Evolutionary conservation across 1,139 yeast genomes (phyloP), one percentile per base, ranked within the genome.

Genomic region (Sugiyamaella neomexicana): DNA sequence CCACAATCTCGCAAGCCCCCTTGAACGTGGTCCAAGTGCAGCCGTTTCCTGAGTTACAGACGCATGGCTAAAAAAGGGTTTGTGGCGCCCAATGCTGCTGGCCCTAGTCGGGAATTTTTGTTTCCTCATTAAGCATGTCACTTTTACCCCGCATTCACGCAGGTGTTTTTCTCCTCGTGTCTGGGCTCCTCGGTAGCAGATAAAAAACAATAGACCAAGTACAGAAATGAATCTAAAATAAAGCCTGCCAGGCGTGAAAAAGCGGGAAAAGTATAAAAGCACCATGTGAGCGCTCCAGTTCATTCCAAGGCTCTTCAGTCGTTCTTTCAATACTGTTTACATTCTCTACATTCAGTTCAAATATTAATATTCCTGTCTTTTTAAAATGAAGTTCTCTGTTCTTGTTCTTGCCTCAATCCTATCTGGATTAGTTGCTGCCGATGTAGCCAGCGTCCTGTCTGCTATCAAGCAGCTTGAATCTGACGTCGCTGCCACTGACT

Each of bases 401-500:
- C 34, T 31, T 38, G 43, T 38, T 46, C 36, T 46, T 23, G 50
- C 50, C 15, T 27, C 43, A 15, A 39, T 46, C 50, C 38, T 46
- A 12, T 20, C 43, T 46, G 37, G 43, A 29, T 27, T 29, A 41
- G 55, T 45, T 32, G 55, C 58, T 43, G 48, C 52, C 23, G 39
- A 48, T 39, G 50, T 57, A 16, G 25, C 36, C n/a, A 27, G 37
- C 10, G 46, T 42, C 15, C 36, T 42, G 23, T 31, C 58, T 20
- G 58, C 55, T 50, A 37, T 58, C 29, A 20, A 42, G 15, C 37
- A 40, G 16, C 46, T 58, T 25, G 46, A 47, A 32, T 36, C 46
- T 16, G 58, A 54, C 42, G 56, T 55, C 36, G 44, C 29, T 6
- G 39, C 48, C 34, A 55, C 57, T 32, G 62, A 55, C 58, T 29